Evolutionary conservation across 768 basidiomycete species (phyloP), one percentile per base, ranked within the genome.

Genomic region (Pulveroboletus sp.): DNA sequence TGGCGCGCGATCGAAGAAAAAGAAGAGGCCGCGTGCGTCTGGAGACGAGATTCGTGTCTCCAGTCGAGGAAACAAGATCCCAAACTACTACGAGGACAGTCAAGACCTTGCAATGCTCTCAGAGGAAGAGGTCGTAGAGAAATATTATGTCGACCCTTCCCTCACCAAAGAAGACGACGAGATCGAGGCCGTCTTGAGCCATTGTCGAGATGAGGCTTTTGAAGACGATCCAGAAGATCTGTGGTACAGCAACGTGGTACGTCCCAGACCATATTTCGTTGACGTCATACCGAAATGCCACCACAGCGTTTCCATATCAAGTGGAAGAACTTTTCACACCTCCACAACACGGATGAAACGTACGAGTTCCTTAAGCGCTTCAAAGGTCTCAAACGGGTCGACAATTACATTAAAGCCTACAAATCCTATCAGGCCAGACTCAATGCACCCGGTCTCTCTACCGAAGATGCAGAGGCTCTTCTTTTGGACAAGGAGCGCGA

Each of bases 281-380:
- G 16, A 10, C 23, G 1, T 35, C 16, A 6, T 44, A 9, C 62
- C 55, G 25, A 61, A 34, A 25, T 36, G 46, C 47, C 21, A 44
- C 51, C 57, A 4, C 63, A 97, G 94, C 93, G 94, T 43, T 99
- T 88, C 75, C 93, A 97, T 66, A 94, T 99, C 76, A 99, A 99
- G 70, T 99, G 97, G 97, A 97, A 98, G 70, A 85, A 84, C 59
- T 98, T 94, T 69, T 97, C 94, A 10, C 95, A 98, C 66, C 78
- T 98, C 14, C 97, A 98, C 75, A 97, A 99, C 64, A 99, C 97
- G n/a, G 95, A 98, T 65, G 97, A 99, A 70, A 86, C 86, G 14
- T 97, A 97, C 74, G 86, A 93, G 63, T 97, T 95, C 69, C 74
- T 98, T 50, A 97, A 95, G 69, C 82, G 88, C 21, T 98, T 88